Percentiles rank a stretch among this genome's conserved stretches.
phyloP scores from a whole-genome alignment of 1,139 yeast species.

The Yamadazyma kanchanaburiensis region DNA sequence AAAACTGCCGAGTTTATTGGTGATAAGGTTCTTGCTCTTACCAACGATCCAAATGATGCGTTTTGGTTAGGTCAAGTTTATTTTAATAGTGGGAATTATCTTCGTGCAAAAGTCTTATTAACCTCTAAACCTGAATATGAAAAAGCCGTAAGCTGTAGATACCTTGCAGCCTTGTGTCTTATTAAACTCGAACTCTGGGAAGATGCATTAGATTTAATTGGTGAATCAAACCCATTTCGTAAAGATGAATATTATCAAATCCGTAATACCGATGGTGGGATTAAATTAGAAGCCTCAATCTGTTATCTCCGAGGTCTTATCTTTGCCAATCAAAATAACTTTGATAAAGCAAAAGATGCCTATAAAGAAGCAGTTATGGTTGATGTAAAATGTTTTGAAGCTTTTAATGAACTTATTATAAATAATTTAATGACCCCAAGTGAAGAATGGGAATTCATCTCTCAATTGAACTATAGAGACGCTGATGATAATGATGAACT shows the following conservation, averaged over 20 bases:
- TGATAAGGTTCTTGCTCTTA: constrained; percentile 76
- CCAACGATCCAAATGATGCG: constrained; percentile 88
- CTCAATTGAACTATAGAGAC: constrained; percentile 64
- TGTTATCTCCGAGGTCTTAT: constrained; percentile 83
- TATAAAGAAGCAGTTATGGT: constrained; percentile 83
- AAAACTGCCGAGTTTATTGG: constrained; percentile 90
- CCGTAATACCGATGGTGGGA: constrained; percentile 65
- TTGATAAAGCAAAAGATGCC: constrained; percentile 83
- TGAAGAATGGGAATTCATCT: constrained; percentile 84
- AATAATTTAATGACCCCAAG: constrained; percentile 77
- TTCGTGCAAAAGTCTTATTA: constrained; percentile 70
- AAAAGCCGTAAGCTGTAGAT: constrained; percentile 68
- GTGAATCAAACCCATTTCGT: constrained; percentile 75
- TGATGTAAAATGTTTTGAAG: constrained; percentile 92
- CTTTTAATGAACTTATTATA: constrained; percentile 74
- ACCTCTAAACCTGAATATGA: constrained; percentile 39
- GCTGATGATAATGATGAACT: constrained; percentile 82
- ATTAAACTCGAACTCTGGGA: constrained; percentile 78
- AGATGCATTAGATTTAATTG: constrained; percentile 83
- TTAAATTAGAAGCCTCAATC: constrained; percentile 82
- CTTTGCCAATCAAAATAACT: constrained; percentile 78
- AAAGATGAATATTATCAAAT: constrained; percentile 37
- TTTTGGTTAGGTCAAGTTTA: constrained; percentile 95
- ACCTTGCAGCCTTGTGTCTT: constrained; percentile 74
- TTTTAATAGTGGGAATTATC: constrained; percentile 69